These are phyloP conservation scores for Lepidopterella palustris DNA, from an alignment of 495 filamentous ascomycete genomes.

Conservation along the genomic window DNA sequence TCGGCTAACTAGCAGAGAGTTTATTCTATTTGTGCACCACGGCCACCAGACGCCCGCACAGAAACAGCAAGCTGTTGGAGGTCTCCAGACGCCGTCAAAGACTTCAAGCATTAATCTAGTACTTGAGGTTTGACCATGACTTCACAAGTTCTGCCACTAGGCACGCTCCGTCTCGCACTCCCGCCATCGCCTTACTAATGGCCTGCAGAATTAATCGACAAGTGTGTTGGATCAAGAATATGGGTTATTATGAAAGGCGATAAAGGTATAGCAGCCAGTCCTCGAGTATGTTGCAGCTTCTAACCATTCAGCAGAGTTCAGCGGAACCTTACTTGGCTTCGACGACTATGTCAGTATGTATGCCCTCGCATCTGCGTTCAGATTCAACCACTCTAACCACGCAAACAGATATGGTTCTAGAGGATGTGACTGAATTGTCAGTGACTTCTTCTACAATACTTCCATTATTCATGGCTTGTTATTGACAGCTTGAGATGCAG, in stretches of 20 bases:
- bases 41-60: too few species aligned
- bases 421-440: slow-evolving; percentile 96
- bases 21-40: too few species aligned
- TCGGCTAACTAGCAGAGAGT: too few species aligned
- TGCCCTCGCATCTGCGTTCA: background rate
- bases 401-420: slow-evolving; percentile 84
- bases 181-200: background rate
- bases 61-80: too few species aligned
- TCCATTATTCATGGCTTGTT: background rate
- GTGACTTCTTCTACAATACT: slow-evolving; percentile 28
- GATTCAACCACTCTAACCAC: background rate
- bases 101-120: background rate
- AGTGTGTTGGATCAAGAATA: slow-evolving; percentile 93
- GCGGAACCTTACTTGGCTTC: slow-evolving; percentile 86
- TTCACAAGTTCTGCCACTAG: slow-evolving; percentile 34
- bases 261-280: slow-evolving; percentile 58
- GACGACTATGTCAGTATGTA: slow-evolving; percentile 99
- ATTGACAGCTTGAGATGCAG: slow-evolving; percentile 47
- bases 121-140: background rate
- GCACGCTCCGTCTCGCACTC: slow-evolving; percentile 8
- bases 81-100: too few species aligned
- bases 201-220: slow-evolving; percentile 83
- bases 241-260: slow-evolving; percentile 99
- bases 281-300: background rate
- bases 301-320: slow-evolving; percentile 66